Evolutionary conservation across 768 basidiomycete species (phyloP), one percentile per base, ranked within the genome.

Genomic region (Rickenella mellea): DNA sequence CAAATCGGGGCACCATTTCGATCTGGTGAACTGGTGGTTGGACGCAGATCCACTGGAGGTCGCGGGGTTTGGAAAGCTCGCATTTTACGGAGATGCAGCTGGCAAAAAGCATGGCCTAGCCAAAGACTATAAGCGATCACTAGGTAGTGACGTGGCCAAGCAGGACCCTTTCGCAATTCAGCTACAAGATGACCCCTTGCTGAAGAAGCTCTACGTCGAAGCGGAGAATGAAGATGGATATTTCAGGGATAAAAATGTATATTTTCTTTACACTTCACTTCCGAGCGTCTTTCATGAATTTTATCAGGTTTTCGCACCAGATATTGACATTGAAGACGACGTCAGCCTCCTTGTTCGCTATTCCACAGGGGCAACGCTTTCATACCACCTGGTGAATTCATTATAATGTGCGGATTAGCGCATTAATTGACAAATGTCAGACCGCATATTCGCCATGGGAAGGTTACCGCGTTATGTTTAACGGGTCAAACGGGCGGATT

Each of bases 11-110:
- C 69, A 67, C 35, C 66, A 73, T 55, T 73, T 72, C 48, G 71
- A 73, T 47, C 64, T 73, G 5, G 71, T 74, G 38, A 73, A 73
- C 48, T 74, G 70, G 68, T 74, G 71, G 73, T 62, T 74, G 45
- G 62, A 69, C 28, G 61, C 69, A 14, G 55, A 63, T 39, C 71
- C 71, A 1, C 62, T 61, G 37, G 60, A 59, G 4, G 71, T 73
- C 15, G 71, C 68, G 29, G 71, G 61, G 3, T 65, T 73, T 49
- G 71, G 71, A 14, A 60, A 58, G 25, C 57, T 71, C 4, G 65
- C 63, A 1, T 73, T 74, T 53, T 73, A 73, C 49, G 71, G 71
- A 12, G 56, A 63, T 5, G 58, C 65, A 45, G 65, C 64, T 29
- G 72, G 71, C 1, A 64, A 63, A 48, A 58, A 61, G 42, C 63